phyloP scores from a whole-genome alignment of 2,329 filamentous ascomycete species.

The Beauveria sp. region DNA sequence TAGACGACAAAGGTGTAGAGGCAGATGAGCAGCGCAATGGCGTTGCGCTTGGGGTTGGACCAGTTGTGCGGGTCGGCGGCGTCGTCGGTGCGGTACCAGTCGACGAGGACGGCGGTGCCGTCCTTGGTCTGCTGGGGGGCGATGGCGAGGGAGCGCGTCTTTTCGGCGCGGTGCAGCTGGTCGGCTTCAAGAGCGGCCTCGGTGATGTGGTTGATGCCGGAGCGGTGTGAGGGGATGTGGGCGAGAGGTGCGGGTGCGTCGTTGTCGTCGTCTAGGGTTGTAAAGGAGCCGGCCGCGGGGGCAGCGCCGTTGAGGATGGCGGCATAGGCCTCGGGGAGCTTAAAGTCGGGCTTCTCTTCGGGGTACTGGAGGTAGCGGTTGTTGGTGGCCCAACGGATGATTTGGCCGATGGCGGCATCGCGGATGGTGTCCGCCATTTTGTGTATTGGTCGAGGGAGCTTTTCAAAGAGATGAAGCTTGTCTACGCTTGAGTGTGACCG shows the following conservation, averaged over 20 bases:
- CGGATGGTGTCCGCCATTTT: slow-evolving; percentile 33
- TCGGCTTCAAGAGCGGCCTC: slow-evolving; percentile 30
- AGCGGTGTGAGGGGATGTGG: background rate
- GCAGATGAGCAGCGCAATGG: slow-evolving; percentile 38
- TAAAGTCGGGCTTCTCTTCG: slow-evolving; percentile 49
- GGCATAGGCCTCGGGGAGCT: slow-evolving; percentile 36
- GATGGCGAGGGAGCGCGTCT: slow-evolving; percentile 39
- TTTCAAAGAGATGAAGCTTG: too few species aligned
- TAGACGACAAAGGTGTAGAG: slow-evolving; percentile 56
- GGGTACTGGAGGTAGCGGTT: slow-evolving; percentile 50
- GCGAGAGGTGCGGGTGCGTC: background rate
- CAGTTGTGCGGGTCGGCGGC: slow-evolving; percentile 49
- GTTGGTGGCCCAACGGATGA: slow-evolving; percentile 45
- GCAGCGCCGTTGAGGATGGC: slow-evolving; percentile 26
- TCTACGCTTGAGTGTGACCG: too few species aligned
- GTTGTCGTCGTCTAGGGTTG: background rate
- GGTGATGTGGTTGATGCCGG: slow-evolving; percentile 18
- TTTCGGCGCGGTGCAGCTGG: slow-evolving; percentile 29
- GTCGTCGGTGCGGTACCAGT: slow-evolving; percentile 49
- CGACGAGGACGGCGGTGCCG: slow-evolving; percentile 41
- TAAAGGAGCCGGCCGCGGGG: slow-evolving; percentile 12
- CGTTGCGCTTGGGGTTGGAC: slow-evolving; percentile 33
- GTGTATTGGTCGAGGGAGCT: background rate
- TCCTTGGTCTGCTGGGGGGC: slow-evolving; percentile 41
- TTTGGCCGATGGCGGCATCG: slow-evolving; percentile 51